These are phyloP conservation scores for Cladosporium sp. DNA, from an alignment of 2,329 filamentous ascomycete species.

Conservation along the genomic window DNA sequence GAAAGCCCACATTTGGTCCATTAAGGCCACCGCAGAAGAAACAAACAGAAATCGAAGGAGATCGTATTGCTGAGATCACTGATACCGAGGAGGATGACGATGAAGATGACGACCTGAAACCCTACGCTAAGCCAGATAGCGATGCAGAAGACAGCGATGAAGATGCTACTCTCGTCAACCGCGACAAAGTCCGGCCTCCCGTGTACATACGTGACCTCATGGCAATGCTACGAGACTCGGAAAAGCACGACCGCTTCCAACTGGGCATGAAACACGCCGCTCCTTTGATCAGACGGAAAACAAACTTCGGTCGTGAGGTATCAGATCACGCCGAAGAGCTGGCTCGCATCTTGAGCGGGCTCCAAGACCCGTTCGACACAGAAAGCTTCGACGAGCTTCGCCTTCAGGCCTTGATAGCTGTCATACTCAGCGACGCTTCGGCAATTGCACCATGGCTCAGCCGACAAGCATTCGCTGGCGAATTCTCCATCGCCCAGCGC, in stretches of 20 bases:
- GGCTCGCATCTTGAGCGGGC: slow-evolving; percentile 67
- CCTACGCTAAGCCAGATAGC: slow-evolving; percentile 81
- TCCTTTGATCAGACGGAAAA: slow-evolving; percentile 78
- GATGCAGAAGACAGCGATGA: slow-evolving; percentile 91
- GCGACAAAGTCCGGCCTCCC: slow-evolving; percentile 77
- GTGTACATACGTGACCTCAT: slow-evolving; percentile 91
- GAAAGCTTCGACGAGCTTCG: slow-evolving; percentile 71
- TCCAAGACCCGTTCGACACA: slow-evolving; percentile 82
- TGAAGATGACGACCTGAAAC: slow-evolving; percentile 61
- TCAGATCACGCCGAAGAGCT: slow-evolving; percentile 79
- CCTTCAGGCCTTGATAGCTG: slow-evolving; percentile 75
- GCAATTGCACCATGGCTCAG: slow-evolving; percentile 81
- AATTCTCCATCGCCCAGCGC: slow-evolving; percentile 83
- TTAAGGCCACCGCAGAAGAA: slow-evolving; percentile 22
- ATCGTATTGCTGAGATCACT: slow-evolving; percentile 30
- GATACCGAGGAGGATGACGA: slow-evolving; percentile 28
- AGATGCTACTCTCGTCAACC: slow-evolving; percentile 79
- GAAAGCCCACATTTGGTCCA: slow-evolving; percentile 30
- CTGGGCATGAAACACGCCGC: slow-evolving; percentile 75
- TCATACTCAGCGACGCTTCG: slow-evolving; percentile 71
- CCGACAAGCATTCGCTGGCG: slow-evolving; percentile 82
- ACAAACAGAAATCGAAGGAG: slow-evolving; percentile 28
- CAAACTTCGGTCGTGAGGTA: slow-evolving; percentile 83
- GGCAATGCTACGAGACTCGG: slow-evolving; percentile 69
- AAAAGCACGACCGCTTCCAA: slow-evolving; percentile 80